phyloP scores from a whole-genome alignment of 805 yeast genomes.

The Metschnikowia similis region DNA sequence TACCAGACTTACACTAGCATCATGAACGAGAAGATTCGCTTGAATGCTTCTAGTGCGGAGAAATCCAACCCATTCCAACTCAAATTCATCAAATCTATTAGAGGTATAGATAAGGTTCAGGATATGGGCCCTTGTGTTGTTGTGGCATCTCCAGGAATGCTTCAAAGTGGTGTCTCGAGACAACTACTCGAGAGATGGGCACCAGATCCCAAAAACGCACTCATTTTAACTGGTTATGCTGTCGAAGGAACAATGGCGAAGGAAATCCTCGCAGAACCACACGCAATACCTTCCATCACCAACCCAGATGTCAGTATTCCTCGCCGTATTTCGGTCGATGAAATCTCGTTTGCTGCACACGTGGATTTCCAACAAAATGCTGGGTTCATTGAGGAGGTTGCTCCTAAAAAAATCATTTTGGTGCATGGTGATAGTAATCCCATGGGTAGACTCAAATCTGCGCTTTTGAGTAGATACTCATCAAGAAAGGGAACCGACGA shows the following conservation, averaged over 20 bases:
- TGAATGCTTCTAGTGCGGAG: slow-evolving; percentile 40
- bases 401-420: slow-evolving; percentile 78
- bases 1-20: slow-evolving; percentile 94
- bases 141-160: slow-evolving; percentile 97
- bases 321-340: slow-evolving; percentile 82
- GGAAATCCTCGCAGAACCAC: slow-evolving; percentile 80
- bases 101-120: slow-evolving; percentile 77
- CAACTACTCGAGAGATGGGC: slow-evolving; percentile 94
- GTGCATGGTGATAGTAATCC: slow-evolving; percentile 98
- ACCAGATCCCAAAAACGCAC: slow-evolving; percentile 88
- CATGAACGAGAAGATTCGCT: slow-evolving; percentile 92
- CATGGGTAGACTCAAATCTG: slow-evolving; percentile 97
- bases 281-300: slow-evolving; percentile 76
- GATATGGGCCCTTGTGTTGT: slow-evolving; percentile 96
- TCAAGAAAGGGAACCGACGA: slow-evolving; percentile 78
- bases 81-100: slow-evolving; percentile 75
- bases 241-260: slow-evolving; percentile 99
- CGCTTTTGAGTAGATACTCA: slow-evolving; percentile 80
- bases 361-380: slow-evolving; percentile 94
- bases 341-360: slow-evolving; percentile 98
- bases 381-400: slow-evolving; percentile 82
- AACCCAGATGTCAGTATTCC: slow-evolving; percentile 84
- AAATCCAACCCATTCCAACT: slow-evolving; percentile 80
- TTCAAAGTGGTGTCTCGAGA: slow-evolving; percentile 92
- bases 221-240: slow-evolving; percentile 91